Conservation (phyloP, 345 rosid genomes). For the Brassica nigra region DNA sequence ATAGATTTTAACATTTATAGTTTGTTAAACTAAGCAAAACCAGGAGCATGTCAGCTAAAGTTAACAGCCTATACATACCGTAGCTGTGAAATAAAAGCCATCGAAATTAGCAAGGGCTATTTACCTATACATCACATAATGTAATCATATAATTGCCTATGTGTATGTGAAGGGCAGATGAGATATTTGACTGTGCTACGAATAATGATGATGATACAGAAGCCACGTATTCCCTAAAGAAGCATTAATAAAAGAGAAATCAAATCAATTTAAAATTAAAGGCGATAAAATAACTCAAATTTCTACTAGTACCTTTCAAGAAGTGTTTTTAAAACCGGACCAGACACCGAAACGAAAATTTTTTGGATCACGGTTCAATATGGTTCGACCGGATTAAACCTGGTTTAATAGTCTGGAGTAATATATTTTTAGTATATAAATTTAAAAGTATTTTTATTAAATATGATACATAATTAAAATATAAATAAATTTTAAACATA, state of each 20-base stretch:
- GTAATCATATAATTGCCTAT: constrained; percentile 26
- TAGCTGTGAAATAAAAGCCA: constrained; percentile 33
- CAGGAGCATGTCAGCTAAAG: constrained; percentile 39
- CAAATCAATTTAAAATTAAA: neutral
- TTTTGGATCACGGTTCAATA: no score
- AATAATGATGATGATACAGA: constrained; percentile 7
- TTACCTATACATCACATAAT: constrained; percentile 24
- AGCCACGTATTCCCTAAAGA: neutral
- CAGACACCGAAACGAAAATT: no score
- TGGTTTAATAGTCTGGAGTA: no score
- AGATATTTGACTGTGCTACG: constrained; percentile 20
- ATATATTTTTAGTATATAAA: no score
- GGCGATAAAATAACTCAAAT: neutral
- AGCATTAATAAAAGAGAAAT: neutral
- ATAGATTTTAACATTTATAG: constrained; percentile 14
- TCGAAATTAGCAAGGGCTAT: constrained; percentile 36
- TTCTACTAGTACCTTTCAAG: neutral
- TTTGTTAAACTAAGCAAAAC: constrained; percentile 31
- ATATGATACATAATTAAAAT: no score
- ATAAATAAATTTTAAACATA: no score
- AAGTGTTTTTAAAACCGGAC: no score
- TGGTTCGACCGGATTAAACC: no score
- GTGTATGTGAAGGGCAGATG: constrained; percentile 12
- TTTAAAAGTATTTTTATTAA: no score
- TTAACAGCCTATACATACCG: constrained; percentile 17